Percentiles rank a stretch among this genome's conserved stretches.
phyloP scores from a whole-genome alignment of 768 basidiomycete genomes.

The Astraeus odoratus region DNA sequence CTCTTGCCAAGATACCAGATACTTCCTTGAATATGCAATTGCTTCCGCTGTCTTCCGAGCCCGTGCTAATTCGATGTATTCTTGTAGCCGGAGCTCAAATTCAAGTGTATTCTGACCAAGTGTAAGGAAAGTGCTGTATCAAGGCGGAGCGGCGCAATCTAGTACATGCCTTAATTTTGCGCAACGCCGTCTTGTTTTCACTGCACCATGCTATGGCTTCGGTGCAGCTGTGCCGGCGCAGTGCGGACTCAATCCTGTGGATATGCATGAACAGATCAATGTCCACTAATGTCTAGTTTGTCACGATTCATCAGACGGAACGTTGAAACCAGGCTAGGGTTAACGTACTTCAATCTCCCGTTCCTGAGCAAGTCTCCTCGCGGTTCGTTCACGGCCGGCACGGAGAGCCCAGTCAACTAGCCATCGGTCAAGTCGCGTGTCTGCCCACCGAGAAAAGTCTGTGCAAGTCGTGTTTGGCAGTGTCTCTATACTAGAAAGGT shows the following conservation, averaged over 20 bases:
- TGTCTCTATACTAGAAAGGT: constrained; percentile 58
- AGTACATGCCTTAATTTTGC: constrained; percentile 73
- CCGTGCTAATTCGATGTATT: constrained; percentile 89
- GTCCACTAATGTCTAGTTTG: constrained; percentile 71
- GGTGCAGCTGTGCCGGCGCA: constrained; percentile 67
- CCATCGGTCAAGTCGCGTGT: constrained; percentile 79
- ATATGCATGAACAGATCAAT: constrained; percentile 90
- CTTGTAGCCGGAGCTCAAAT: constrained; percentile 92
- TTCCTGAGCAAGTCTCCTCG: constrained; percentile 67
- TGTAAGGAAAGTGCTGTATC: constrained; percentile 12
- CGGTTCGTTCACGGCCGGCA: constrained; percentile 70
- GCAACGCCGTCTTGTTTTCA: constrained; percentile 88
- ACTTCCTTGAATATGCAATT: constrained; percentile 76
- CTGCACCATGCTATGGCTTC: constrained; percentile 95
- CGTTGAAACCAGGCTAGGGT: constrained; percentile 13
- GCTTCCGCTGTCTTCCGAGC: constrained; percentile 61
- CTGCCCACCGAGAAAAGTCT: constrained; percentile 71
- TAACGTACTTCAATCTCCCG: constrained; percentile 69
- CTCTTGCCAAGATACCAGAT: constrained; percentile 76
- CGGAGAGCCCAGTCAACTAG: constrained; percentile 90
- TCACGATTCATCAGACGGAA: constrained; percentile 9
- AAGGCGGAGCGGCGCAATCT: constrained; percentile 6
- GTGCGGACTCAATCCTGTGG: constrained; percentile 74
- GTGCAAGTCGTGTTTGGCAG: constrained; percentile 44
- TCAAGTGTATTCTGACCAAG: constrained; percentile 78